Base-by-base conservation (phyloP, 2,329 filamentous ascomycete genomes). In the Xylaria sp. region DNA sequence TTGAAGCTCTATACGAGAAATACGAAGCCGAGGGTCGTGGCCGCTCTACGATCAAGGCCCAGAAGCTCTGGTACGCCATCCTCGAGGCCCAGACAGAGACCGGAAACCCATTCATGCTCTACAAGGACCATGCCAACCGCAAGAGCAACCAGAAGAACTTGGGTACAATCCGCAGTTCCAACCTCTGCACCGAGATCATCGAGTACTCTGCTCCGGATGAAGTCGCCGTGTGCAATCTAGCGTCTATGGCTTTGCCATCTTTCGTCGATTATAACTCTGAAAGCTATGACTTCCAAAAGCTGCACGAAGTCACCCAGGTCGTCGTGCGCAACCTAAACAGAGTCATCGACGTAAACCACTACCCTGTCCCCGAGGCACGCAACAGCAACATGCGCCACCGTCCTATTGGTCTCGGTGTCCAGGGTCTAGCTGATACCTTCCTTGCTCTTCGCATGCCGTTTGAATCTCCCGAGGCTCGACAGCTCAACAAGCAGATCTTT, bases 91-190 rank as follows among this genome's bases (percentile, higher is more conserved):
- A 99, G 83, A 98, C 94, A 35, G 95, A 99, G 87, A 99, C 95
- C 47, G 95, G 95, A 72, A 98, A 96, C 80, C 95, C 95, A 51
- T 99, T 97, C 82, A 99, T 99, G 92, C 89, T 98, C 64, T 99
- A 99, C 89, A 99, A 99, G 86, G 95, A 99, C 80, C 87, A 89
- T 74, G 94, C 91, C 88, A 99, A 99, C 87, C 89, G 89, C 78
- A 99, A 99, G 90, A 97, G 94, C 85, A 99, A 99, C 87, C 95
- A 99, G 84, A 98, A 99, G 90, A 99, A 99, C 81, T 86, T 99
- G 33, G 95, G 95, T 69, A 97, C 94, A 66, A 99, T 99, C 73
- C 93, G 93, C 79, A 97, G 92, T 85, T 99, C 95, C 75, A 99
- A 99, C 80, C 85, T 99, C 51, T 99, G 95, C 88, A 98, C 94